These are phyloP conservation scores for Paracoccidioides brasiliensis DNA, from an alignment of 2,329 filamentous ascomycete genomes.

Conservation along the genomic window DNA sequence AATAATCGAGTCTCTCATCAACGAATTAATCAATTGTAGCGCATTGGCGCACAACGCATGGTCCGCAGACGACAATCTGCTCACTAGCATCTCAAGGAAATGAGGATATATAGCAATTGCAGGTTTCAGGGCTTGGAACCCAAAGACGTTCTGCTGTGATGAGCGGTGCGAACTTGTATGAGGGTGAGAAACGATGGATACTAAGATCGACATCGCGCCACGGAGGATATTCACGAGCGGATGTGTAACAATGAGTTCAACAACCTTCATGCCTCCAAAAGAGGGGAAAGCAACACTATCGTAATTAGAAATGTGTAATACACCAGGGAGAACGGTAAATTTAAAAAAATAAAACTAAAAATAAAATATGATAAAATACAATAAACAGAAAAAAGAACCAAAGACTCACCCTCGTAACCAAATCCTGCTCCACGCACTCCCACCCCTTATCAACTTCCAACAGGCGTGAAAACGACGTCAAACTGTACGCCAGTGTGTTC, in stretches of 20 bases:
- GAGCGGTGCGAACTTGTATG: conserved; percentile 41
- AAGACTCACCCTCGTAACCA: conserved; percentile 45
- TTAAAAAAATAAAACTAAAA: neutral
- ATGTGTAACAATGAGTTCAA: conserved; percentile 87
- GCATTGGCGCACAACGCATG: conserved; percentile 93
- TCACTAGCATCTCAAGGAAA: conserved; percentile 88
- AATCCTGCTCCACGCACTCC: conserved; percentile 49
- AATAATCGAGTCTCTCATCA: conserved; percentile 83
- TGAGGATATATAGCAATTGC: conserved; percentile 82
- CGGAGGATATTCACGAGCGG: conserved; percentile 94
- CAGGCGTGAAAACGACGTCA: conserved; percentile 75
- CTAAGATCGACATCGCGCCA: conserved; percentile 91
- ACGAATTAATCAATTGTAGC: conserved; percentile 83
- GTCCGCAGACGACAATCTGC: conserved; percentile 81
- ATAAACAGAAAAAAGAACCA: too few species aligned
- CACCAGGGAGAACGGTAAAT: neutral
- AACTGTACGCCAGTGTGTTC: conserved; percentile 88
- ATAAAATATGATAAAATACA: neutral
- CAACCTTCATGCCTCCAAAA: conserved; percentile 41
- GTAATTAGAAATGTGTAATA: neutral
- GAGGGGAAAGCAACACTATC: neutral
- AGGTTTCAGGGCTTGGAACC: conserved; percentile 83
- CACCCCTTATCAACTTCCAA: conserved; percentile 97
- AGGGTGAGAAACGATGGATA: conserved; percentile 81
- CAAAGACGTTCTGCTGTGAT: conserved; percentile 53